Base-by-base conservation (phyloP, 768 basidiomycete genomes). In the Pleurotus pulmonarius region DNA sequence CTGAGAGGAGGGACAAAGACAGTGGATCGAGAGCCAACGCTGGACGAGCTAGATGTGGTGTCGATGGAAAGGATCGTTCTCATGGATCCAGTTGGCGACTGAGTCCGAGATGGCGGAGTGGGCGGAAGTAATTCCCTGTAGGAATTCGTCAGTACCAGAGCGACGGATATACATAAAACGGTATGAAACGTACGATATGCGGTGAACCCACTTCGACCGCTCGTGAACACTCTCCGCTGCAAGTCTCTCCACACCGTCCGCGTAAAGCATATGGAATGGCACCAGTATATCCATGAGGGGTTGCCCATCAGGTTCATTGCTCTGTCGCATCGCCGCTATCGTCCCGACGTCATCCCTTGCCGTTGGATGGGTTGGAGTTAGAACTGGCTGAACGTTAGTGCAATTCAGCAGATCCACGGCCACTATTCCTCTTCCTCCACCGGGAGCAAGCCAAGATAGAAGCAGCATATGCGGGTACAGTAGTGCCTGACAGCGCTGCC, bases 181-280 rank as follows among this genome's bases (percentile, higher is more conserved):
- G 13, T 48, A 38, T n/a, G 41, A 62, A 59, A 24, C 84, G 47
- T 64, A 93, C 94, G 91, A 94, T 55, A 97, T 81, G 4, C 92
- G 83, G 64, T 90, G 90, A 11, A 95, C 92, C 94, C 94, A 97
- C 69, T 88, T 84, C 51, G 92, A 87, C 61, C 94, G 78, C 67
- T 94, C 90, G 57, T 89, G 69, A 5, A 93, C 80, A 60, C 90
- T 94, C 66, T 95, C 94, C n/a, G 91, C 87, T 4, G 87, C 94
- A 22, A 97, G 67, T 6, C 94, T 73, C 67, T 97, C 94, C 1
- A 94, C 85, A 1, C 94, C 94, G 67, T 97, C 94, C 9, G 82
- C 80, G 66, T 97, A 97, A 37, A 94, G 66, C 75, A 97, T 81
- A 67, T 95, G 93, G 71, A 97, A 96, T 0, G 94, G 94, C 56